Evolutionary conservation across 129 eudicot genomes (phyloP).

Genomic region (Chrysanthemum lavandulifolium): DNA sequence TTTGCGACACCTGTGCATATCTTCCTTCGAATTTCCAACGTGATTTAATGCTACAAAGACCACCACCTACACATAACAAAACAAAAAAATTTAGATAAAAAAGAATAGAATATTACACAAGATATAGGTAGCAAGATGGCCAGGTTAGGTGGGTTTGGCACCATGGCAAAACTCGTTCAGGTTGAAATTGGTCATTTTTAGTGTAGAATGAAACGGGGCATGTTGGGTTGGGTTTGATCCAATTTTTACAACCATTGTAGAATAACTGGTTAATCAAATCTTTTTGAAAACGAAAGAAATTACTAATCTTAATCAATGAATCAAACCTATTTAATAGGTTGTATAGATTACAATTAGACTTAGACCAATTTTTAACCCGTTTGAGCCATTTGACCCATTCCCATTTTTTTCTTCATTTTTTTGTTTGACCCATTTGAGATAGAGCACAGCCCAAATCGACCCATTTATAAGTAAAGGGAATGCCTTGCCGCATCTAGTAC

Average conservation of each 20-base stretch:
- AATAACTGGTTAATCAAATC: neutral
- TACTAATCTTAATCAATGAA: no score
- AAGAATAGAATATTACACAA: no score
- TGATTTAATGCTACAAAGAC: constrained; percentile 38
- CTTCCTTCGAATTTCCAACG: constrained; percentile 51
- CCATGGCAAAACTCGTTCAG: neutral
- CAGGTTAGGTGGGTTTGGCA: no score
- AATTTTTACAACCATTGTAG: no score
- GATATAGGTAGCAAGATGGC: neutral
- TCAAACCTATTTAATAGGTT: neutral
- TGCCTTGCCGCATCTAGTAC: neutral
- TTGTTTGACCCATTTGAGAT: neutral
- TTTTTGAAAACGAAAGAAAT: no score
- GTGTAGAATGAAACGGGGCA: neutral
- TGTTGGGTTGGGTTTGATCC: no score
- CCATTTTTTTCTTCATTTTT: neutral
- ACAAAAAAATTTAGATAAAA: no score
- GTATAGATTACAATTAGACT: neutral
- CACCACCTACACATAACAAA: constrained; percentile 36
- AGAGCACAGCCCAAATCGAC: neutral
- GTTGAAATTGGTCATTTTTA: neutral
- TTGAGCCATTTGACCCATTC: neutral
- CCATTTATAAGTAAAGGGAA: neutral
- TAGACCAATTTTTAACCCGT: neutral
- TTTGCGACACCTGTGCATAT: constrained; percentile 76